Evolutionary conservation across 2,329 filamentous ascomycete species (phyloP).

Genomic region (Fusarium sulawesiense): DNA sequence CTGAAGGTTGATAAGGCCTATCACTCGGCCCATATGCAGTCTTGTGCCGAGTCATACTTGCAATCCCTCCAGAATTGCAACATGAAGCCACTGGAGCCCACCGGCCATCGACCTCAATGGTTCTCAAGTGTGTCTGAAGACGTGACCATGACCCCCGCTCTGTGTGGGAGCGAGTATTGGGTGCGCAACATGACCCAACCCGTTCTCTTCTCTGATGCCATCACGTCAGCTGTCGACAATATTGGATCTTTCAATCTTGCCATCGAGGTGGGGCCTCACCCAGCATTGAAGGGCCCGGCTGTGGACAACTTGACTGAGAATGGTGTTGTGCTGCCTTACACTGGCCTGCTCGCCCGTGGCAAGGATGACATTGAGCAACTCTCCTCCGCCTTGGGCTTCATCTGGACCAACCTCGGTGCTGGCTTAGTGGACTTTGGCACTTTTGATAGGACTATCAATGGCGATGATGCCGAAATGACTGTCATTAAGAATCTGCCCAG

Average conservation of each 20-base stretch:
- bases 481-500: background rate
- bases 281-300: slow-evolving; percentile 1
- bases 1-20: slow-evolving; percentile 13
- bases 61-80: background rate
- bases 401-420: background rate
- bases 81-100: background rate
- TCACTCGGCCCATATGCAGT: slow-evolving; percentile 3
- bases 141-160: background rate
- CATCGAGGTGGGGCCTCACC: slow-evolving; percentile 10
- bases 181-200: slow-evolving; percentile 1
- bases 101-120: background rate
- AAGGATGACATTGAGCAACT: background rate
- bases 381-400: background rate
- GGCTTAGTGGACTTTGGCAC: background rate
- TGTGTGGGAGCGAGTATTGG: slow-evolving; percentile 3
- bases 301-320: too few relatives aligned
- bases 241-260: background rate
- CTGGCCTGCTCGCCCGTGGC: background rate
- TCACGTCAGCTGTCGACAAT: background rate
- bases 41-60: slow-evolving; percentile 10
- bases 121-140: slow-evolving; percentile 1
- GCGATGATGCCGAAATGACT: background rate
- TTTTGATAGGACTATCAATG: background rate
- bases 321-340: background rate
- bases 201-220: slow-evolving; percentile 2